Percentiles rank a stretch among this genome's conserved stretches.
Conservation (phyloP, 1,284 basidiomycete species). For the Sutorius eximius region DNA sequence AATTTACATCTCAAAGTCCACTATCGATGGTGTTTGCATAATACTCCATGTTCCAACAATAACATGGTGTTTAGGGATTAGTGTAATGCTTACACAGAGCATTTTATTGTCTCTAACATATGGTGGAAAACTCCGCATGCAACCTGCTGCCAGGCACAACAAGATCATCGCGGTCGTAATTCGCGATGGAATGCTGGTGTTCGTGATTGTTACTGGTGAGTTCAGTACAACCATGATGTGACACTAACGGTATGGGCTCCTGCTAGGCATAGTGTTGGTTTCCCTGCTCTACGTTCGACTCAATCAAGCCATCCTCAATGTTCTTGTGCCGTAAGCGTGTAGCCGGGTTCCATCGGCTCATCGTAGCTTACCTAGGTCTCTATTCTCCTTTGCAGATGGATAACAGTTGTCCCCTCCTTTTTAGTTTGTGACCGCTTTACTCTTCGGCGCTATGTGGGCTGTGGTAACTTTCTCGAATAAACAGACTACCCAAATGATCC, state of each 20-base stretch:
- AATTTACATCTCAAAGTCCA: not conserved
- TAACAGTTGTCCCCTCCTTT: constrained; percentile 12
- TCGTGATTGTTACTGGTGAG: constrained; percentile 10
- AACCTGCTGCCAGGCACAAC: constrained; percentile 12
- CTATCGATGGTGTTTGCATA: constrained; percentile 14
- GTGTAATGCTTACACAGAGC: constrained; percentile 15
- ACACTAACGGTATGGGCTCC: not conserved
- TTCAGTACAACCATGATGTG: not conserved
- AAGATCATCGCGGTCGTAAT: constrained; percentile 15
- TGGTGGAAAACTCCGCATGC: constrained; percentile 16
- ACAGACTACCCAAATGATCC: constrained; percentile 23
- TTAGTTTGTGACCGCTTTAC: constrained; percentile 11
- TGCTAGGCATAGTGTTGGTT: constrained; percentile 6
- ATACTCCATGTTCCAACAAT: constrained; percentile 4
- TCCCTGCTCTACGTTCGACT: constrained; percentile 7
- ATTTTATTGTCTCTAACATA: constrained; percentile 18
- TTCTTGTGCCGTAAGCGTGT: constrained; percentile 20
- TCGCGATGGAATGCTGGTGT: constrained; percentile 22
- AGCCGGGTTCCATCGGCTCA: not conserved
- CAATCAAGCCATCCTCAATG: constrained; percentile 10
- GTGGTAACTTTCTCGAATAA: not conserved
- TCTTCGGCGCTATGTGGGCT: not conserved
- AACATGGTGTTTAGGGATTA: constrained; percentile 1
- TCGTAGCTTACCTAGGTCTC: not conserved
- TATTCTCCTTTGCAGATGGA: constrained; percentile 13